Base-by-base conservation (phyloP, 345 rosid species). In the Eucalyptus urophylla region DNA sequence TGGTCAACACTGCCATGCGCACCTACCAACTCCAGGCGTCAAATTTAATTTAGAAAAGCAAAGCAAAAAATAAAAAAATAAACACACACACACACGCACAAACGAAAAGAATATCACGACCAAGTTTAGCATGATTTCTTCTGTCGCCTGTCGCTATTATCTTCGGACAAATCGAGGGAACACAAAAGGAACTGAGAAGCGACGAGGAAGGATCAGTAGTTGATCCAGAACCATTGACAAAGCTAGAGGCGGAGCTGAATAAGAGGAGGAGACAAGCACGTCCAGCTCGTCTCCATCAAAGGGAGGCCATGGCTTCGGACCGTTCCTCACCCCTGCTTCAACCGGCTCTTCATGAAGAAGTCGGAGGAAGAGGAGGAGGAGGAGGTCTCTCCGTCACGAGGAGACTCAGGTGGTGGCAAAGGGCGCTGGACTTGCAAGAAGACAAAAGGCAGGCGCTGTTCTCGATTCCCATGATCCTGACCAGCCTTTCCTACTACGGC, bases 391-490 rank as follows among this genome's bases (percentile, higher is more conserved):
- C 85, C 47, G 13, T 40, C 85, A 6, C 47, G 43, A 21, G 85
- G 85, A 40, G 85, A 40, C 85, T 40, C 47, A 19, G 24, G 8
- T 92, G 93, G 93, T 89, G 94, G 93, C 89, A 89, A 89, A 92
- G 88, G 33, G 45, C 93, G 21, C 80, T 96, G 90, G 95, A 95
- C 47, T 56, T 90, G 27, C 92, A 92, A 88, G 98, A 96, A 88
- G 89, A 95, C 27, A 96, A 95, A 91, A 87, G 43, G 53, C 98
- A 97, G 89, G 67, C 90, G 25, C 58, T 92, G 29, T 95, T 95
- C 91, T 88, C 97, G 4, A 88, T 95, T 16, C 99, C 99, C 24
- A 94, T 97, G 96, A 94, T 94, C 49, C 91, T 95, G 17, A 92
- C 96, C n/a, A 97, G 94, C 89, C 89, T 93, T 86, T 94, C 92